Conservation (phyloP, 495 filamentous ascomycete species). For the Amphirosellinia nigrospora region DNA sequence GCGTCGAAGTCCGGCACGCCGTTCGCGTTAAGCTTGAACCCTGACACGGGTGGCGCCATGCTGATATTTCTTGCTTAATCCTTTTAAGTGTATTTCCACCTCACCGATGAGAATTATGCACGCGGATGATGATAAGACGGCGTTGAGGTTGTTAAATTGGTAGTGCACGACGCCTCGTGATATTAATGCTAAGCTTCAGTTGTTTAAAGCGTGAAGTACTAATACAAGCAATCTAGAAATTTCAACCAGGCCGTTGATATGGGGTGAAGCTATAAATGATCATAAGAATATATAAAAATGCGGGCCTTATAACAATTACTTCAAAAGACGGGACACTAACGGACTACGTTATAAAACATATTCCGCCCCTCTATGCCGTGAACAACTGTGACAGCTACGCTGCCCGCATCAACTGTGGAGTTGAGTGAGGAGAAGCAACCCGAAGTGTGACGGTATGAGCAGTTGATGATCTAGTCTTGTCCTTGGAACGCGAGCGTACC, state of each 20-base stretch:
- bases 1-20: conserved; percentile 51
- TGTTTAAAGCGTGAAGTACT: not conserved
- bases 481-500: not conserved
- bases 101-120: not conserved
- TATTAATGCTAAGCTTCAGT: not conserved
- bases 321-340: too few species aligned
- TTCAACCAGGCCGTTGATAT: not conserved
- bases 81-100: not conserved
- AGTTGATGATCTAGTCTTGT: not conserved
- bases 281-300: not conserved
- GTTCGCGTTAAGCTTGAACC: conserved; percentile 49
- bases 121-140: not conserved
- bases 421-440: conserved; percentile 7
- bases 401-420: conserved; percentile 18
- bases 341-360: not conserved
- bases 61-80: not conserved
- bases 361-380: not conserved
- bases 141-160: not conserved
- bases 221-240: not conserved
- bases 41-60: conserved; percentile 39
- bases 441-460: not conserved
- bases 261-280: not conserved
- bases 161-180: not conserved
- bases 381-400: not conserved
- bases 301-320: too few species aligned